These are phyloP conservation scores for Ascochyta lentis DNA, from an alignment of 2,329 filamentous ascomycete genomes.

Conservation along the genomic window DNA sequence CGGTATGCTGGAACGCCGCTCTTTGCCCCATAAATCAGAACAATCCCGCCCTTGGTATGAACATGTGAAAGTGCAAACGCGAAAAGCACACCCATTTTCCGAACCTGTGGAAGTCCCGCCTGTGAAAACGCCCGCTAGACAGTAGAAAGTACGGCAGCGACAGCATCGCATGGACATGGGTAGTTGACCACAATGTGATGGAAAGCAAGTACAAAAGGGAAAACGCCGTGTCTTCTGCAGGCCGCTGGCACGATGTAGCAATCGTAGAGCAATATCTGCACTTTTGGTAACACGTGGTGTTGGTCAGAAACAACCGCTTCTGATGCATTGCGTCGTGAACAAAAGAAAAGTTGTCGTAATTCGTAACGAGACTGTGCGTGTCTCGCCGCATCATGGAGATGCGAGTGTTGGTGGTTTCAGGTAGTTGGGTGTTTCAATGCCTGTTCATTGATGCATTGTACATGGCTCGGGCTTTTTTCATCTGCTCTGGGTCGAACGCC, in stretches of 20 bases:
- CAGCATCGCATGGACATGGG: not conserved
- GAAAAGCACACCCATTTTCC: constrained; percentile 29
- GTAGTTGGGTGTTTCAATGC: constrained; percentile 9
- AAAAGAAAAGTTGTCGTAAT: constrained; percentile 27
- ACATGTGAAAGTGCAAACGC: constrained; percentile 21
- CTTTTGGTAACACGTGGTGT: constrained; percentile 3
- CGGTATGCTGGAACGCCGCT: constrained; percentile 29
- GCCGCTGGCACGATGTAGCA: not conserved
- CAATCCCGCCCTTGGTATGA: constrained; percentile 28
- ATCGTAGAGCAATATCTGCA: not conserved
- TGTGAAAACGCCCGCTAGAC: constrained; percentile 37
- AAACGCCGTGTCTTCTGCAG: constrained; percentile 7
- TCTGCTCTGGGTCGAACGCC: constrained; percentile 45
- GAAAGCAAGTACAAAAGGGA: constrained; percentile 6
- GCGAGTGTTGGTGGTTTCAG: no score
- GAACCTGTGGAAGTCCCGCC: constrained; percentile 32
- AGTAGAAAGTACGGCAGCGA: constrained; percentile 4
- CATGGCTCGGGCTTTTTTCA: constrained; percentile 45
- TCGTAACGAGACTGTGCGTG: constrained; percentile 20
- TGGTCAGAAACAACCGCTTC: constrained; percentile 6
- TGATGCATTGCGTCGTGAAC: constrained; percentile 24
- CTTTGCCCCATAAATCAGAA: constrained; percentile 20
- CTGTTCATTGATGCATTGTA: constrained; percentile 42
- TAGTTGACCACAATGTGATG: not conserved
- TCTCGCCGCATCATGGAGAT: constrained; percentile 1